Evolutionary conservation across 2,329 filamentous ascomycete genomes (phyloP).

Genomic region (Epichloe bromicola): DNA sequence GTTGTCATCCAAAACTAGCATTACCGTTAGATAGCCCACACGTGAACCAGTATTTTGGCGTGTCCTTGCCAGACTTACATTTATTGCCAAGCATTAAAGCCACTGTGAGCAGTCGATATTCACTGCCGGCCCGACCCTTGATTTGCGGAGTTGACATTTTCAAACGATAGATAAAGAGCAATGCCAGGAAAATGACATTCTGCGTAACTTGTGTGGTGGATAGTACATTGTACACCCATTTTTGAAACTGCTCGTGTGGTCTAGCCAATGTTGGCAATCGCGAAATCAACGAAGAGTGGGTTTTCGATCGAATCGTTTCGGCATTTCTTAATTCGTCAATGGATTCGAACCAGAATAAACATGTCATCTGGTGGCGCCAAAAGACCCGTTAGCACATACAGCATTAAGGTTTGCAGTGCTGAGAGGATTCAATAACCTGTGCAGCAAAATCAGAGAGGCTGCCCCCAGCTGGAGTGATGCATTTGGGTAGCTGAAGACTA

Average conservation of each 20-base stretch:
- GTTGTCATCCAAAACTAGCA: slow-evolving; percentile 83
- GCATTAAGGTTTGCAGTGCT: background rate
- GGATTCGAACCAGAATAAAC: slow-evolving; percentile 94
- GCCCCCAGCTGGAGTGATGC: slow-evolving; percentile 63
- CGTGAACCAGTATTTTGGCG: background rate
- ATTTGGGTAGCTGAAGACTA: slow-evolving; percentile 58
- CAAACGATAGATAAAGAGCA: slow-evolving; percentile 85
- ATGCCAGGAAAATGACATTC: slow-evolving; percentile 80
- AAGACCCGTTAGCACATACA: background rate
- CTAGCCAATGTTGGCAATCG: slow-evolving; percentile 58
- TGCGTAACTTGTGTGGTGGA: slow-evolving; percentile 92
- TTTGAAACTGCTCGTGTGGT: slow-evolving; percentile 68
- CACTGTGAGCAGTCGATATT: slow-evolving; percentile 84
- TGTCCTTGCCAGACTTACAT: slow-evolving; percentile 40
- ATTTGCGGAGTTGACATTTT: slow-evolving; percentile 84
- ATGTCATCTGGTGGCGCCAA: slow-evolving; percentile 56
- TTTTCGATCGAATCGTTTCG: slow-evolving; percentile 41
- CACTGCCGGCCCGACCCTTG: slow-evolving; percentile 83
- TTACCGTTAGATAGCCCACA: background rate
- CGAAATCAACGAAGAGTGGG: slow-evolving; percentile 27
- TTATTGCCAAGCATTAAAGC: slow-evolving; percentile 98
- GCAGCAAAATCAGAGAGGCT: slow-evolving; percentile 74
- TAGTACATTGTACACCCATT: slow-evolving; percentile 86
- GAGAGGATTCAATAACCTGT: slow-evolving; percentile 41
- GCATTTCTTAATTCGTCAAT: slow-evolving; percentile 66